A percentile compares a stretch with the other conserved stretches of the same genome.
Evolutionary conservation across 371 early-diverging fungal genomes (phyloP).

Genomic region (Choanephora cucurbitarum): DNA sequence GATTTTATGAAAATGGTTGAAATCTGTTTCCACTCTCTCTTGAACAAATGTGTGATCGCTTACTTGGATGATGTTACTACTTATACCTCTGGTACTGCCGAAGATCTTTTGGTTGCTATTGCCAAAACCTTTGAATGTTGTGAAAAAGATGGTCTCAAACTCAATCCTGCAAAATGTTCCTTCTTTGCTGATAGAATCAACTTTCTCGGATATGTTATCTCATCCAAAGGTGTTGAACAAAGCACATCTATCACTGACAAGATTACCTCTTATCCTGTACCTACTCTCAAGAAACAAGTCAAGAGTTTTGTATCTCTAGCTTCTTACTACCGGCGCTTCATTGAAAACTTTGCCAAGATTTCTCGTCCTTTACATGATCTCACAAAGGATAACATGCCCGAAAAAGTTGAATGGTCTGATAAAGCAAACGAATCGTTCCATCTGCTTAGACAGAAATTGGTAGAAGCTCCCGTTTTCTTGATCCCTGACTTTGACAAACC

Average conservation of each 20-base stretch:
- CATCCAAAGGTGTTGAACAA: background rate
- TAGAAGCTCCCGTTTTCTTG: background rate
- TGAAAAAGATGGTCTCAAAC: background rate
- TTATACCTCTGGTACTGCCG: background rate
- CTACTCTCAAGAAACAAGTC: slow-evolving; percentile 1
- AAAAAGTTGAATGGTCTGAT: slow-evolving; percentile 1
- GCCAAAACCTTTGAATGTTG: background rate
- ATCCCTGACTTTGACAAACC: background rate
- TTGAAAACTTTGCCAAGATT: slow-evolving; percentile 1
- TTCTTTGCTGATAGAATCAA: background rate
- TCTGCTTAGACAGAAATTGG: background rate
- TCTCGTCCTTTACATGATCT: slow-evolving; percentile 5
- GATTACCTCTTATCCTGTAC: slow-evolving; percentile 3
- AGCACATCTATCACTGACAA: background rate
- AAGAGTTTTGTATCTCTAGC: slow-evolving; percentile 2
- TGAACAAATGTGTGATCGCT: background rate
- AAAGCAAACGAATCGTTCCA: background rate
- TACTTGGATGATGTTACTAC: slow-evolving; percentile 10
- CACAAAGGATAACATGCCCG: background rate
- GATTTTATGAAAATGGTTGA: slow-evolving; percentile 40
- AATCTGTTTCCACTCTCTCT: slow-evolving; percentile 26
- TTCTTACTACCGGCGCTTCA: slow-evolving; percentile 2
- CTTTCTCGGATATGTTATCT: slow-evolving; percentile 6
- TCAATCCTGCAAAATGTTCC: slow-evolving; percentile 6
- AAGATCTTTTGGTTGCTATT: background rate